Evolutionary conservation across 306 rosid genomes (phyloP).

Genomic region (Aeschynomene evenia): DNA sequence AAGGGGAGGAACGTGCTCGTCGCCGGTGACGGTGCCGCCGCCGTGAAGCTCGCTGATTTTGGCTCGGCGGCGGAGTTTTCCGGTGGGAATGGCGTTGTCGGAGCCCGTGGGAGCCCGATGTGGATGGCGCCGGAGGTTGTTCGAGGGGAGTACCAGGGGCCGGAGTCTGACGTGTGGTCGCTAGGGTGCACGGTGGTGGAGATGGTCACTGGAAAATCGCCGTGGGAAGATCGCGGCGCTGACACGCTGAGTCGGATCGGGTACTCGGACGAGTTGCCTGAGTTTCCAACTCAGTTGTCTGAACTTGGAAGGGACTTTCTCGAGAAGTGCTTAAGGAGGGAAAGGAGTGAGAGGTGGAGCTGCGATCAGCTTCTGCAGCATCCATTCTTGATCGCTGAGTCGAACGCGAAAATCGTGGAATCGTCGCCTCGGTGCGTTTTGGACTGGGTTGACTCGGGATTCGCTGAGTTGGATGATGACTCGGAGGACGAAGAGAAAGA

Average conservation of each 20-base stretch:
- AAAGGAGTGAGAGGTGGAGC: constrained; percentile 63
- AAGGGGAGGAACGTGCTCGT: constrained; percentile 73
- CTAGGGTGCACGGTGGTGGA: constrained; percentile 87
- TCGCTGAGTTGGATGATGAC: constrained; percentile 30
- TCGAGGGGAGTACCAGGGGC: constrained; percentile 67
- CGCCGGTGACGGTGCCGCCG: constrained; percentile 11
- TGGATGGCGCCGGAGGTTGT: constrained; percentile 99
- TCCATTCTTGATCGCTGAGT: constrained; percentile 49
- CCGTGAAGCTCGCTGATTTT: constrained; percentile 72
- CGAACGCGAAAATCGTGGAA: constrained; percentile 27
- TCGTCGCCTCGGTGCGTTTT: constrained; percentile 85
- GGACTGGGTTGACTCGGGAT: constrained; percentile 57
- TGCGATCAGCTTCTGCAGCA: constrained; percentile 83
- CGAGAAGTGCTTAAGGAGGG: constrained; percentile 59
- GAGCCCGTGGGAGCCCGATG: constrained; percentile 83
- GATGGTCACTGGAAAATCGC: constrained; percentile 74
- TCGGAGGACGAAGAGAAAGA: constrained; percentile 30
- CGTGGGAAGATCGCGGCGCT: constrained; percentile 66
- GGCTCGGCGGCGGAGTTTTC: constrained; percentile 55
- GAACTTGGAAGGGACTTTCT: constrained; percentile 65
- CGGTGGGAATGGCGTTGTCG: not conserved
- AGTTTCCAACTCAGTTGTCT: constrained; percentile 51
- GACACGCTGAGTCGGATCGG: constrained; percentile 68
- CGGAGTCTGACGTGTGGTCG: constrained; percentile 90
- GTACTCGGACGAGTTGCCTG: constrained; percentile 54